Evolutionary conservation across 2,329 filamentous ascomycete genomes (phyloP).

Genomic region (Raffaelea ambrosiae): DNA sequence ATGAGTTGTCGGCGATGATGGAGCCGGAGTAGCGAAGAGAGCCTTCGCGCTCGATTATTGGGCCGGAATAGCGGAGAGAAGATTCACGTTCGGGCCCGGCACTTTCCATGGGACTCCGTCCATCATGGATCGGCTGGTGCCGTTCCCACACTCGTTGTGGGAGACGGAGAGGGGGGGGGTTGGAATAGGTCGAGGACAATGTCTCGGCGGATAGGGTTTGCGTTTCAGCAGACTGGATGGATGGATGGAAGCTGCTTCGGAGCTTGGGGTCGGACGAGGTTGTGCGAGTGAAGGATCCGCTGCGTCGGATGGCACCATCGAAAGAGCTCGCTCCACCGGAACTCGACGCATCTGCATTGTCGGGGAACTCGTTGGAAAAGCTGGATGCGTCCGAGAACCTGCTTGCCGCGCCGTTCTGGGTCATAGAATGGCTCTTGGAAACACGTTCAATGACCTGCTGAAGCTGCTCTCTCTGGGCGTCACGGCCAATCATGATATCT

Average conservation of each 20-base stretch:
- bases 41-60: conserved; percentile 25
- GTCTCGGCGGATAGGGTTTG: conserved; percentile 43
- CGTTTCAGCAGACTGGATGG: conserved; percentile 28
- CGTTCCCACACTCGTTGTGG: conserved; percentile 41
- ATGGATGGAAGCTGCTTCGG: conserved; percentile 30
- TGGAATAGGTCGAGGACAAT: conserved; percentile 36
- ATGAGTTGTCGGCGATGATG: conserved; percentile 32
- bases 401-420: conserved; percentile 30
- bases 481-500: conserved; percentile 69
- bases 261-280: conserved; percentile 31
- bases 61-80: not conserved
- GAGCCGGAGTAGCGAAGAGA: conserved; percentile 29
- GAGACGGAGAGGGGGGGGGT: conserved; percentile 23
- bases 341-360: conserved; percentile 46
- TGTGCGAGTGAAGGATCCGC: conserved; percentile 40
- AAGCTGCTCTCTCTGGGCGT: conserved; percentile 62
- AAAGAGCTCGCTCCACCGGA: conserved; percentile 48
- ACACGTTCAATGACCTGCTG: conserved; percentile 69
- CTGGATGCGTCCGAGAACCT: conserved; percentile 46
- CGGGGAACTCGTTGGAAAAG: conserved; percentile 40
- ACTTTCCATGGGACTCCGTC: conserved; percentile 36
- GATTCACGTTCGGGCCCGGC: conserved; percentile 16
- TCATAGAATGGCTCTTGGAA: conserved; percentile 52
- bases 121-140: conserved; percentile 42
- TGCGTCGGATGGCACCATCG: conserved; percentile 40